Evolutionary conservation across 2,329 filamentous ascomycete genomes (phyloP), one percentile per base, ranked within the genome.

Genomic region (Xenoacremonium recifei): DNA sequence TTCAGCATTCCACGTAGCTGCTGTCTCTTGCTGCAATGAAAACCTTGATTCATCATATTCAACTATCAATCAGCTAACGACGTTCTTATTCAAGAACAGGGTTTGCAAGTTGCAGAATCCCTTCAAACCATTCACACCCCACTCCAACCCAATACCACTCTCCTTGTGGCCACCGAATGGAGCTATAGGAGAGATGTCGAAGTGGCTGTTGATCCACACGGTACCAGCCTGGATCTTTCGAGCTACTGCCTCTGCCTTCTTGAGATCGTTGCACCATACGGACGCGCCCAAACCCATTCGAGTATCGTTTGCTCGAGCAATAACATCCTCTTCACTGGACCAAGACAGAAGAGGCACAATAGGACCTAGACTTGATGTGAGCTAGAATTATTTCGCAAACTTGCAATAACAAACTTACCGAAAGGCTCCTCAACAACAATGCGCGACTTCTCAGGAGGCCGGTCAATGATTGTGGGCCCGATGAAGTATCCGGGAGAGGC

Each of bases 321-420:
- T 62, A 2, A 81, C 76, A 12, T 84, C 79, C 6, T 72, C 73
- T 47, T 86, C 81, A 18, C 75, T 69, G 0, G 67, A 66, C 80
- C 80, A 87, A 6, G 70, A 72, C 37, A 84, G 55, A 6, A 85
- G 61, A 0, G 82, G 82, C 5, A 85, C 68, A 35, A 86, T 79
- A 0, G 83, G 83, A 1, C 50, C 49, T 51, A 25, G n/a, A 16
- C 20, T n/a, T n/a, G n/a, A n/a, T n/a, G n/a, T n/a, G n/a, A n/a
- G n/a, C n/a, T n/a, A n/a, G 73, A 72, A 46, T 87, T 82, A 20
- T 76, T 69, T 0, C 67, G 66, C 80, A 81, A 87, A 16, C 71
- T 73, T 41, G n/a, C n/a, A 29, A 30, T 13, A 18, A 9, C n/a
- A n/a, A 10, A 11, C 37, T n/a, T 39, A 73, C 20, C 74, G 35